A percentile compares a stretch with the other conserved stretches of the same genome.
These are phyloP conservation scores for Erythrophleum fordii DNA, from an alignment of 306 rosid species.

Conservation along the genomic window DNA sequence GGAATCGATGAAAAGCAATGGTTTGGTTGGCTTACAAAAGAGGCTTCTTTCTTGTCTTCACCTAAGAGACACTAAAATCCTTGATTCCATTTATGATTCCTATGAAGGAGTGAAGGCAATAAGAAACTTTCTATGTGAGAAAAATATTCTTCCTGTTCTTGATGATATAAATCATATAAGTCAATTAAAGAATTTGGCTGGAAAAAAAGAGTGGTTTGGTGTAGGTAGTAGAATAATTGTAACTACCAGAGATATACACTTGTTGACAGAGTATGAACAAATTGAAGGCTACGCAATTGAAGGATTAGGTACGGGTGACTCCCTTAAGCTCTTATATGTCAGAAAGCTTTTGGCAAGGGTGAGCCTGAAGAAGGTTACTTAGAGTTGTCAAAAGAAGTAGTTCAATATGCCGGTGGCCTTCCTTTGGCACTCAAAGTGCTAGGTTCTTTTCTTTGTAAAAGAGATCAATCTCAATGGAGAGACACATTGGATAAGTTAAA, in stretches of 20 bases:
- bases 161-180: too few species aligned
- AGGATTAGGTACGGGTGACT: neutral
- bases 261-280: neutral
- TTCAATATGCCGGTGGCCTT: too few species aligned
- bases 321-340: neutral
- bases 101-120: too few species aligned
- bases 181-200: neutral
- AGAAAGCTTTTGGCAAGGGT: neutral
- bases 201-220: neutral
- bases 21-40: neutral
- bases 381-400: neutral
- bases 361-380: neutral
- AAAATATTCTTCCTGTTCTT: too few species aligned
- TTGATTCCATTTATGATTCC: too few species aligned
- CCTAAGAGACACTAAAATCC: neutral
- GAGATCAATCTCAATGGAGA: too few species aligned
- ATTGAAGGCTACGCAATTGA: neutral
- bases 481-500: too few species aligned
- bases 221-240: neutral
- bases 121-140: too few species aligned
- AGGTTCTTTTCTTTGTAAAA: neutral
- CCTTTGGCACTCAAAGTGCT: constrained; percentile 11
- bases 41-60: neutral
- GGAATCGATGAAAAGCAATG: neutral
- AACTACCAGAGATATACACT: neutral